A percentile compares a stretch with the other conserved stretches of the same genome.
Evolutionary conservation across 192 early-diverging fungal species (phyloP).

Genomic region (Umbelopsis sp.): DNA sequence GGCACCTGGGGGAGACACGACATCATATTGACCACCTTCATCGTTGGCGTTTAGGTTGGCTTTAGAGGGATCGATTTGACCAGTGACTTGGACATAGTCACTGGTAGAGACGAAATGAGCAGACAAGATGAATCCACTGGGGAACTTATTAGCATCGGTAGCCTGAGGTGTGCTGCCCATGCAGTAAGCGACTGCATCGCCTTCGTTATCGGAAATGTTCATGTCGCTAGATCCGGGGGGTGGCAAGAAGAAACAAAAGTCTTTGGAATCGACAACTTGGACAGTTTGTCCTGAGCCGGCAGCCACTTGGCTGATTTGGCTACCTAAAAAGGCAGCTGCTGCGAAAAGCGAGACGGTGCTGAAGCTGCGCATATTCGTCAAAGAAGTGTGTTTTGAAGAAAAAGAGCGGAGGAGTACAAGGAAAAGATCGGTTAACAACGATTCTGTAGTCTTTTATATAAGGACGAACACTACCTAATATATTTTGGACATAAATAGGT

Average conservation of each 20-base stretch:
- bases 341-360: constrained; percentile 9
- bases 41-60: constrained; percentile 38
- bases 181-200: constrained; percentile 49
- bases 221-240: constrained; percentile 39
- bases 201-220: constrained; percentile 47
- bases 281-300: constrained; percentile 23
- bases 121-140: constrained; percentile 50
- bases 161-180: constrained; percentile 35
- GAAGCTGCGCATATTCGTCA: constrained; percentile 13
- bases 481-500: too few relatives aligned
- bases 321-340: constrained; percentile 14
- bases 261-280: constrained; percentile 34
- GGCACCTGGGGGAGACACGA: constrained; percentile 44
- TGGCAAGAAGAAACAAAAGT: constrained; percentile 50
- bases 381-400: neutral
- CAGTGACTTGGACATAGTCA: constrained; percentile 58
- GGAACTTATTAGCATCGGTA: constrained; percentile 41
- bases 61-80: constrained; percentile 44
- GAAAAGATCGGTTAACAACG: neutral
- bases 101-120: constrained; percentile 44
- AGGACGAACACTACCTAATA: too few relatives aligned
- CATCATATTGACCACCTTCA: constrained; percentile 56
- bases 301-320: constrained; percentile 5
- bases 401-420: neutral
- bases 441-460: neutral